Conservation (phyloP, 495 filamentous ascomycete species). For the Neurospora sp. region DNA sequence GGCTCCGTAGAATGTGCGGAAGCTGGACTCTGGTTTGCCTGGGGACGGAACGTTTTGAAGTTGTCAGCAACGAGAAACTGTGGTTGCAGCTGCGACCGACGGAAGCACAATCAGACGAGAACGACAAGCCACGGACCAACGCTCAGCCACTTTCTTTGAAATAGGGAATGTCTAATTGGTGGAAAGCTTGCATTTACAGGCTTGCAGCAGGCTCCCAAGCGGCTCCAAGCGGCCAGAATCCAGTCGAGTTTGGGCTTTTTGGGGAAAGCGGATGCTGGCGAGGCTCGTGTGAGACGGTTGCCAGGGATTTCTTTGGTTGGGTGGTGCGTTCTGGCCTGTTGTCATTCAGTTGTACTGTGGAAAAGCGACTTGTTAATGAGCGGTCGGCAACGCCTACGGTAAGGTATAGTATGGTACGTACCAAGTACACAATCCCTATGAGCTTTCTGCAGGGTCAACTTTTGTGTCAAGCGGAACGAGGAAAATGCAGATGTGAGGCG, state of each 20-base stretch:
- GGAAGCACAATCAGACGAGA: conserved; percentile 19
- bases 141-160: conserved; percentile 19
- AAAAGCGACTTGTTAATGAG: neutral
- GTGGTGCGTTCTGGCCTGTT: neutral
- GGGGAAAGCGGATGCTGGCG: neutral
- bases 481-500: neutral
- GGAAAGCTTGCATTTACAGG: neutral
- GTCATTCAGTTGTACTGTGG: neutral
- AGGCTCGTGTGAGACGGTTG: neutral
- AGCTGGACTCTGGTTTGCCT: neutral
- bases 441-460: neutral
- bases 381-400: neutral
- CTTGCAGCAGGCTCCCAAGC: neutral
- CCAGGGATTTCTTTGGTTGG: neutral
- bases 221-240: neutral
- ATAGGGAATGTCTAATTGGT: conserved; percentile 15
- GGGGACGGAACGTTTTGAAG: neutral
- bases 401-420: neutral
- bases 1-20: neutral
- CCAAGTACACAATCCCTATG: neutral
- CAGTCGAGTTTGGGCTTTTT: too few relatives aligned
- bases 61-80: neutral
- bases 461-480: neutral
- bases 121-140: conserved; percentile 17
- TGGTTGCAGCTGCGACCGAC: neutral